Evolutionary conservation across 805 yeast genomes (phyloP), one percentile per base, ranked within the genome.

Genomic region (Hyphopichia homilentoma): DNA sequence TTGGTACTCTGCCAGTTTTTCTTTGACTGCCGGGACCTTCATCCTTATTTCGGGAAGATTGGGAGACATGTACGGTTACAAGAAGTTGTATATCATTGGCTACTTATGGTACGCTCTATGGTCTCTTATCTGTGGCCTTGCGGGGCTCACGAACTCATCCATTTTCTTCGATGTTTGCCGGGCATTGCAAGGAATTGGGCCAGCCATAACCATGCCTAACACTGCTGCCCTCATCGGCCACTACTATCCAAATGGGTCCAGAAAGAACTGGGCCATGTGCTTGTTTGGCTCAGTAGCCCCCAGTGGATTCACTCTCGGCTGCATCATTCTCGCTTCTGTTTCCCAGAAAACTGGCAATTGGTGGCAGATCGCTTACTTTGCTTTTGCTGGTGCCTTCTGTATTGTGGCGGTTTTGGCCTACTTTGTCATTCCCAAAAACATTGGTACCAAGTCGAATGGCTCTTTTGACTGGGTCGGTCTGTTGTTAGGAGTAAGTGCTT

Each of bases 401-500:
- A 34, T 21, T 0, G 27, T 48, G 2, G 52, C 50, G 0, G 33
- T 50, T 2, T 2, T 43, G 3, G 51, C 52, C 3, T 48, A 21
- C 32, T 46, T 56, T 23, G 42, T 51, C 16, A 54, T 61, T 18
- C 67, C 67, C 2, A 25, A 43, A 6, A 38, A 49, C n/a, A 53
- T 61, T 11, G 59, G 55, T 1, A 35, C 33, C 20, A 26, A 32
- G 6, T 28, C 40, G 1, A 21, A 26, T 1, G 56, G 48, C 2
- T 23, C 38, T 9, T 54, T 54, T 31, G 67, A 60, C 39, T 53
- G 37, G 25, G 34, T 32, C 21, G 65, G 67, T 1, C 61, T 81
- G 0, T 15, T 61, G 0, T 40, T 72, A n/a, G 89, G 85, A 4
- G 73, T 83, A 6, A 36, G 59, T 9, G 87, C 84, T 0, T 52